Evolutionary conservation across 345 rosid species (phyloP).

Genomic region (Salix suchowensis): DNA sequence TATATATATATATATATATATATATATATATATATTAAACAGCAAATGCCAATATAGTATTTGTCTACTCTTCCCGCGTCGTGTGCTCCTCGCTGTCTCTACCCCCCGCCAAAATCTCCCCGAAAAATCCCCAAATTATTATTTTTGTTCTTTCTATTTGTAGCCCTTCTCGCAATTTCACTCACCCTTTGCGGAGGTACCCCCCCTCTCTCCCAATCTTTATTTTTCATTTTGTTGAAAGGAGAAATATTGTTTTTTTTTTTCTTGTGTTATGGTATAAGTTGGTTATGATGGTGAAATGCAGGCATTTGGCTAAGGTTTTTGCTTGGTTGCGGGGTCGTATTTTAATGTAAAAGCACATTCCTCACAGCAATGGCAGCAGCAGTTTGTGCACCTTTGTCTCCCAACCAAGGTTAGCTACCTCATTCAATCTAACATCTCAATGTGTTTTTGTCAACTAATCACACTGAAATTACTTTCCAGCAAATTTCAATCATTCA

Average conservation of each 20-base stretch:
- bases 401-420: constrained; percentile 23
- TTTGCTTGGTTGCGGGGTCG: not conserved
- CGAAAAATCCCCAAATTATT: constrained; percentile 4
- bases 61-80: constrained; percentile 1
- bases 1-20: too few relatives aligned
- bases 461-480: not conserved
- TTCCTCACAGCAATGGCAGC: constrained; percentile 21
- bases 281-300: not conserved
- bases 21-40: not conserved
- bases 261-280: not conserved
- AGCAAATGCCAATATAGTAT: not conserved
- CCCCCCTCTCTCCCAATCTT: not conserved
- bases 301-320: not conserved
- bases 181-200: constrained; percentile 49
- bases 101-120: constrained; percentile 21
- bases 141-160: constrained; percentile 18
- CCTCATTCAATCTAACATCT: not conserved
- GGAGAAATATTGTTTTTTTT: too few relatives aligned
- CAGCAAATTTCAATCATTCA: not conserved
- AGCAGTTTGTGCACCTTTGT: constrained; percentile 37
- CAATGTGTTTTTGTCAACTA: not conserved
- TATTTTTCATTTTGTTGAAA: not conserved
- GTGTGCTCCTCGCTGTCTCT: constrained; percentile 22
- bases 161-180: constrained; percentile 8
- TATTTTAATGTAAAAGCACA: not conserved